Conservation (phyloP, 345 rosid genomes). For the Eucalyptus melliodora region DNA sequence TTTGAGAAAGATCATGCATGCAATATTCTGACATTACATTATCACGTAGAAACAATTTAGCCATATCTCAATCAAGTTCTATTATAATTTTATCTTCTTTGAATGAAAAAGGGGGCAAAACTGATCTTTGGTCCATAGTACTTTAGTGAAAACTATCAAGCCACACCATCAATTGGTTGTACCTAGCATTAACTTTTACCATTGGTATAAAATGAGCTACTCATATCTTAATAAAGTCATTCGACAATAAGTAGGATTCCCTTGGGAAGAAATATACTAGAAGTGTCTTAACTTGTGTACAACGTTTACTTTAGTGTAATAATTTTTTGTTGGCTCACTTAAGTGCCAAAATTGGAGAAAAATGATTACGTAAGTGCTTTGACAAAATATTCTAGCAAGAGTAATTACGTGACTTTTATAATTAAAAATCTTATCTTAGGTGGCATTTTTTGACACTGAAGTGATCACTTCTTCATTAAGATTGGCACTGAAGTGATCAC, state of each 20-base stretch:
- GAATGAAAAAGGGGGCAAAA: background rate
- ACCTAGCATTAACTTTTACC: background rate
- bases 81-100: background rate
- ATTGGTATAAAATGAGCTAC: background rate
- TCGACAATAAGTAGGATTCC: constrained; percentile 31
- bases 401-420: no score
- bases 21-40: background rate
- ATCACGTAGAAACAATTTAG: background rate
- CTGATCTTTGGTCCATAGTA: background rate
- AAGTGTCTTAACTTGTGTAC: no score
- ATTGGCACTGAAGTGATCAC: fast-evolving
- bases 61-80: background rate
- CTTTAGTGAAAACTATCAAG: background rate
- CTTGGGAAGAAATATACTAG: background rate
- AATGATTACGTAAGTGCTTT: no score
- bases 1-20: background rate
- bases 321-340: no score
- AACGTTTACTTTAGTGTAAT: no score
- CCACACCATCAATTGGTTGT: background rate
- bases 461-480: no score
- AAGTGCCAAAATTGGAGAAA: fast-evolving
- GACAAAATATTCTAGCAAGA: fast-evolving
- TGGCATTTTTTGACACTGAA: fast-evolving
- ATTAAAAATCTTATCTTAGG: no score
- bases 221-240: constrained; percentile 42